Evolutionary conservation across 106 monocot species (phyloP), one percentile per base, ranked within the genome.

Genomic region (Xerophyta viscosa): DNA sequence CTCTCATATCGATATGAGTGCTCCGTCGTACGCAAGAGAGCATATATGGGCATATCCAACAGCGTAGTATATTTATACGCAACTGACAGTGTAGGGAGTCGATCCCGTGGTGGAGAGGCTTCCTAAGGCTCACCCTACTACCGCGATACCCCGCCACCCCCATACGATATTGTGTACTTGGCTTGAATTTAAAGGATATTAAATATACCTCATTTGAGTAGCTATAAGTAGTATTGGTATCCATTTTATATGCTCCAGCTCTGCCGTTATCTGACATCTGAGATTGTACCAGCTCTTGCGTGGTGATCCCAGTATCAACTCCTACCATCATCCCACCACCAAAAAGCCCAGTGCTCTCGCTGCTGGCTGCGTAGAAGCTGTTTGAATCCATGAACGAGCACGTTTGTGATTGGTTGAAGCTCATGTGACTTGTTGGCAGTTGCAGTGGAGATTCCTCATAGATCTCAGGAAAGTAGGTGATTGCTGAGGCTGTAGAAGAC

Each of bases 341-440:
- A 41, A 49, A 57, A 37, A 56, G 37, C 3, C 60, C 59, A 22
- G 24, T 55, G 3, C 41, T 31, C 14, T 67, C 66, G 7, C 62
- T 57, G 3, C 15, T 14, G 0, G 56, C 44, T 12, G 46, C 21
- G 28, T 63, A 70, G 46, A 37, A 37, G 18, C 15, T 47, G 43
- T 26, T 50, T 5, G 57, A 19, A n/a, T 74, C 74, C 19, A 68
- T 11, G 29, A 72, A 71, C 4, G 64, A 28, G 45, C 60, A 68
- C 2, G 67, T 8, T 8, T 46, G 52, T 3, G 69, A 4, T 7
- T 57, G 19, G 13, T 86, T 66, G 41, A 76, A 13, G 10, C 72
- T 68, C 58, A 71, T 28, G 46, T 73, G 77, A 13, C 50, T 66
- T 15, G 31, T 27, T 10, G 54, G 21, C 45, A 77, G 33, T 22